Percentiles rank a stretch among this genome's conserved stretches.
Conservation (phyloP, 306 rosid genomes). For the Vigna unguiculata region DNA sequence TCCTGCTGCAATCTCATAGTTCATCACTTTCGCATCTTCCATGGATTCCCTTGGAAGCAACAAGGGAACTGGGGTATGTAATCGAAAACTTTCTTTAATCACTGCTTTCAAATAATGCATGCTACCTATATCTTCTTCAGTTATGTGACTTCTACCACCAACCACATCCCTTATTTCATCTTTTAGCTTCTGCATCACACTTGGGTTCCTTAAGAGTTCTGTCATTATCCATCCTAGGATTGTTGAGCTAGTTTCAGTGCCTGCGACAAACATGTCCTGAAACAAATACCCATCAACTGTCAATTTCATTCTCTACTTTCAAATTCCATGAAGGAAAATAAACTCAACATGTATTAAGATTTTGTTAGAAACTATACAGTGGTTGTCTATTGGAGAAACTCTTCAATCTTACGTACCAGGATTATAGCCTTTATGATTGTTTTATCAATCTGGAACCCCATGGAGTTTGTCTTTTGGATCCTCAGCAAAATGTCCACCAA, state of each 20-base stretch:
- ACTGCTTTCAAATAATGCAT: slow-evolving; percentile 39
- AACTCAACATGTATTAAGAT: too few relatives aligned
- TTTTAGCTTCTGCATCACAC: slow-evolving; percentile 24
- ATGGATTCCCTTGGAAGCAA: slow-evolving; percentile 36
- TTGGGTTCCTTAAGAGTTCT: slow-evolving; percentile 27
- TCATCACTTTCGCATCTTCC: slow-evolving; percentile 1
- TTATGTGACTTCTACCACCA: neutral
- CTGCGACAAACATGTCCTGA: slow-evolving; percentile 20
- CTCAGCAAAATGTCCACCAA: neutral
- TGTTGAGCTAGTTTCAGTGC: slow-evolving; percentile 23
- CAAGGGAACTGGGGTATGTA: slow-evolving; percentile 29
- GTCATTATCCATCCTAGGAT: slow-evolving; percentile 15
- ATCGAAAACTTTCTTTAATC: slow-evolving; percentile 31
- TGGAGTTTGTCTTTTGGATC: neutral
- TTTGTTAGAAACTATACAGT: too few relatives aligned
- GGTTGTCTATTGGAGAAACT: too few relatives aligned
- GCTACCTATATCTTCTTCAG: slow-evolving; percentile 9
- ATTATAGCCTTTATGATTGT: slow-evolving; percentile 30
- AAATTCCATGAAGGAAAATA: too few relatives aligned
- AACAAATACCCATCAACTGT: neutral
- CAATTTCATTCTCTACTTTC: neutral
- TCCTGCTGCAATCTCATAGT: slow-evolving; percentile 9
- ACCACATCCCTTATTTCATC: neutral
- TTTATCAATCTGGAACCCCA: neutral
- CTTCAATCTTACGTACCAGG: neutral